A percentile compares a stretch with the other conserved stretches of the same genome.
phyloP scores from a whole-genome alignment of 2,329 filamentous ascomycete species.

The Fusarium falciforme region DNA sequence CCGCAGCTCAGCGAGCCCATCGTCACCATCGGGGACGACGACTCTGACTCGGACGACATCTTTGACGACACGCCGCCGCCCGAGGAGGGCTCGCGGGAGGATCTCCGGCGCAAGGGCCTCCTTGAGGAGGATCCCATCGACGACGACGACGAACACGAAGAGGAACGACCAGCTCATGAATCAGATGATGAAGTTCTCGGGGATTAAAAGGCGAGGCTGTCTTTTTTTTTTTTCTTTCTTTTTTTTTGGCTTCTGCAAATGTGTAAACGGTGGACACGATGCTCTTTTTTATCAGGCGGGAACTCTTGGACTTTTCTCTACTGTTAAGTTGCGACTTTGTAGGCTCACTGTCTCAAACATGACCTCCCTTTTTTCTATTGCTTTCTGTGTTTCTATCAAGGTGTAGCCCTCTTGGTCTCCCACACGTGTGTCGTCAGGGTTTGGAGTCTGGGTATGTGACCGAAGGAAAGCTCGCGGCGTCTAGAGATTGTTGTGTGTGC shows the following conservation, averaged over 20 bases:
- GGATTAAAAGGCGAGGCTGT: constrained; percentile 49
- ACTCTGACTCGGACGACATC: constrained; percentile 50
- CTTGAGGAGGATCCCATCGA: constrained; percentile 62
- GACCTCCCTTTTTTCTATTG: constrained; percentile 2
- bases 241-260: not conserved
- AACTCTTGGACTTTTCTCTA: not conserved
- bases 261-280: constrained; percentile 19
- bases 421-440: constrained; percentile 9
- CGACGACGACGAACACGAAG: constrained; percentile 50
- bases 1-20: constrained; percentile 57
- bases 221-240: not conserved
- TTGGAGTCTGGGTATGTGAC: constrained; percentile 42
- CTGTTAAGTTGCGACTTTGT: constrained; percentile 10
- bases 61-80: constrained; percentile 62
- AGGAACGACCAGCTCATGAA: constrained; percentile 49
- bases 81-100: constrained; percentile 70
- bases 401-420: constrained; percentile 16
- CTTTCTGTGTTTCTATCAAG: constrained; percentile 27
- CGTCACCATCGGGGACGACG: constrained; percentile 56
- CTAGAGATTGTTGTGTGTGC: constrained; percentile 20
- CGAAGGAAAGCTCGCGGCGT: constrained; percentile 25
- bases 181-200: constrained; percentile 59
- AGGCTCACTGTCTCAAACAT: constrained; percentile 9
- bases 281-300: constrained; percentile 12
- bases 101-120: constrained; percentile 66